Conservation (phyloP, 2,329 filamentous ascomycete genomes). For the Fusarium tjaetaba region DNA sequence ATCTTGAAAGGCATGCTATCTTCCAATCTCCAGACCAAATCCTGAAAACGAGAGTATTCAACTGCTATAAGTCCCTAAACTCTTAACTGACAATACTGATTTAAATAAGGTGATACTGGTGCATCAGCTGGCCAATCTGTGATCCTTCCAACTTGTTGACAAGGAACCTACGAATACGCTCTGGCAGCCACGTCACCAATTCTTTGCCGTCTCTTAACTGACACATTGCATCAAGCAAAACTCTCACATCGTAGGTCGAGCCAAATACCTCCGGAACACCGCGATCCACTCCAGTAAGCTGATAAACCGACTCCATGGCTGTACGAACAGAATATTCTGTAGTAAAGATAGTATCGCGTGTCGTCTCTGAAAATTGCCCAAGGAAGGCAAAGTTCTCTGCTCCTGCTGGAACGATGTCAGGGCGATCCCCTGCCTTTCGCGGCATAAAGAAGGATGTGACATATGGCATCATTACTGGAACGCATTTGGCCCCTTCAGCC, state of each 20-base stretch:
- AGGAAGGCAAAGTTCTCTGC: constrained; percentile 6
- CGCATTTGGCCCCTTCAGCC: not conserved
- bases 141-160: not conserved
- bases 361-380: not conserved
- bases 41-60: no score
- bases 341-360: not conserved
- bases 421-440: not conserved
- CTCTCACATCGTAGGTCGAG: constrained; percentile 1
- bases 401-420: not conserved
- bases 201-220: not conserved
- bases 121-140: constrained; percentile 1
- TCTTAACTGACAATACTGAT: not conserved
- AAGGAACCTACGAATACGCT: not conserved
- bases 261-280: constrained; percentile 1
- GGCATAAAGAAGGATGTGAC: constrained; percentile 3
- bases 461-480: not conserved
- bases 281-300: not conserved
- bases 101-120: not conserved
- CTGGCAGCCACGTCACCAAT: not conserved
- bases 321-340: not conserved
- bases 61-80: not conserved
- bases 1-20: not conserved
- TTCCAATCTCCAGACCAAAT: not conserved
- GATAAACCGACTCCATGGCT: not conserved
- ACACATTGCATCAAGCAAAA: not conserved